A percentile compares a stretch with the other conserved stretches of the same genome.
These are phyloP conservation scores for Colletotrichum camelliae DNA, from an alignment of 2,329 filamentous ascomycete species.

Conservation along the genomic window DNA sequence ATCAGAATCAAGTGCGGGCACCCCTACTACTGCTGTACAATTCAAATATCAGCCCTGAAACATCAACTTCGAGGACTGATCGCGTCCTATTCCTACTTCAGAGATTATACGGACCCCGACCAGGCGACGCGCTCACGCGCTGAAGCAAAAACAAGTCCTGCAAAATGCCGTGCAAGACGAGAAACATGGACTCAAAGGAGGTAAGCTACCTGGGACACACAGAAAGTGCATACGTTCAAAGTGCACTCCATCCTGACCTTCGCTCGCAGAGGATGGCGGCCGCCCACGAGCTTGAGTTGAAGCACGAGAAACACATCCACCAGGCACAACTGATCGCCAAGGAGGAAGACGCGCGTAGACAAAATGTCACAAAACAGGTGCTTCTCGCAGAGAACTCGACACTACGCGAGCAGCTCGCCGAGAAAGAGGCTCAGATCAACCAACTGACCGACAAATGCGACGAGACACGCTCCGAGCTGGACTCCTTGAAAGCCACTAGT, in stretches of 20 bases:
- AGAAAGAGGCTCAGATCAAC: slow-evolving; percentile 65
- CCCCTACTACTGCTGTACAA: neutral
- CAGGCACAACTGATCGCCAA: slow-evolving; percentile 72
- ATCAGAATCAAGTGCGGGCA: neutral
- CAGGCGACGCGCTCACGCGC: slow-evolving; percentile 7
- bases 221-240: neutral
- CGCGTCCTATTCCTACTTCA: neutral
- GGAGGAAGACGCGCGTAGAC: slow-evolving; percentile 75
- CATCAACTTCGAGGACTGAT: neutral
- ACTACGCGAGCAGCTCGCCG: slow-evolving; percentile 66
- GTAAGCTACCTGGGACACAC: neutral
- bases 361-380: slow-evolving; percentile 73
- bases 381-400: slow-evolving; percentile 76
- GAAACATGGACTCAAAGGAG: slow-evolving; percentile 20
- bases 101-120: neutral
- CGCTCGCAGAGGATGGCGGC: slow-evolving; percentile 46
- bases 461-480: slow-evolving; percentile 46
- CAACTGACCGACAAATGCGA: slow-evolving; percentile 45
- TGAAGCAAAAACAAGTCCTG: neutral
- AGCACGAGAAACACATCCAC: slow-evolving; percentile 70
- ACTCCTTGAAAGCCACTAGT: slow-evolving; percentile 45
- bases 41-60: neutral
- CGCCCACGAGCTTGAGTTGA: slow-evolving; percentile 68
- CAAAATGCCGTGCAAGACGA: slow-evolving; percentile 19
- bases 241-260: neutral